Base-by-base conservation (phyloP, 2,329 filamentous ascomycete genomes). In the Xylaria multiplex region DNA sequence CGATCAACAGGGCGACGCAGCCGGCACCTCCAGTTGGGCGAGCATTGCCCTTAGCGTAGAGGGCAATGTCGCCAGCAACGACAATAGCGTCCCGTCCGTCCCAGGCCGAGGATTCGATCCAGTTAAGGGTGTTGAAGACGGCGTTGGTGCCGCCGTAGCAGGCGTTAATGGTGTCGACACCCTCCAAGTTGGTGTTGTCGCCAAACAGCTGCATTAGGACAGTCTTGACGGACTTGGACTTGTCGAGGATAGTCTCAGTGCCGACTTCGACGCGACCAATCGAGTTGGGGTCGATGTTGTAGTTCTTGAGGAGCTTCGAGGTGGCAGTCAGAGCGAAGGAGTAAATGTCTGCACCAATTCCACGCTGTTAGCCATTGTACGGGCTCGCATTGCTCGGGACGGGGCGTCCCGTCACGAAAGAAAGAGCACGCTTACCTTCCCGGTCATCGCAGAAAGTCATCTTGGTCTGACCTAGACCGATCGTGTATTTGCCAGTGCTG, bases 381-480 rank as follows among this genome's bases (percentile, higher is more conserved):
- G 60, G 48, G 13, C 37, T 30, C 24, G 19, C 30, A 22, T 11
- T 13, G 2, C n/a, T 30, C 30, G 6, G 35, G 30, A 27, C 30
- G 27, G 8, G 19, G 6, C 42, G n/a, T 42, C 22, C 6, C 22
- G 32, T 27, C 22, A 37, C 24, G 13, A 11, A n/a, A 35, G n/a
- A 67, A 62, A 45, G 35, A 52, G 32, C 2, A 22, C 24, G 80
- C 84, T 80, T 79, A 93, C 92, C 92, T 84, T 96, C 92, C 77
- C 91, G 89, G 78, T 96, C 92, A 81, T 96, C 92, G 80, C 92
- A 95, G 83, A 96, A 96, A 85, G 89, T 90, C 92, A 96, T 96
- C 84, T 92, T 93, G 78, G 91, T 95, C 86, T 96, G 92, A 76
- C 92, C 92, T 64, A 96, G 90, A 80, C 92, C 92, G 82, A 96